Conservation (phyloP, 176 grass and related monocot species). For the Avena atlantica region DNA sequence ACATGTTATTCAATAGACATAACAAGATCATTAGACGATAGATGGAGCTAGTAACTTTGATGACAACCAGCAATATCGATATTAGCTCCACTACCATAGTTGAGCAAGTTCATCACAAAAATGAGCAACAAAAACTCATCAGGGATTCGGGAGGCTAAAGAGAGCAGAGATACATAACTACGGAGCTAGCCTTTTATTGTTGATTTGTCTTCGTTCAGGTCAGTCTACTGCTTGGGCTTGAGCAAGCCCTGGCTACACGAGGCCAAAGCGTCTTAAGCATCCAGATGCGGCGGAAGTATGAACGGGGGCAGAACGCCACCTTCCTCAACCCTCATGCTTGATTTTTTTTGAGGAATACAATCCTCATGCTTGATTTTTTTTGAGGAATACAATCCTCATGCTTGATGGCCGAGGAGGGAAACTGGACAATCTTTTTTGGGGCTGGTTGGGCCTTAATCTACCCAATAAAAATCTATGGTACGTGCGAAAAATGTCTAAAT, state of each 20-base stretch:
- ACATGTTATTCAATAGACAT: not conserved
- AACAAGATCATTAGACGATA: not conserved
- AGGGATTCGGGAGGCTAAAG: not conserved
- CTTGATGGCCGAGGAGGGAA: not conserved
- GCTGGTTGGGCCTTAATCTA: too few species aligned
- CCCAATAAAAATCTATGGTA: too few species aligned
- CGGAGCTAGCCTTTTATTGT: not conserved
- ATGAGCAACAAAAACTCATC: not conserved
- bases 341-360: too few species aligned
- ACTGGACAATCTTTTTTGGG: too few species aligned
- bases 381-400: too few species aligned
- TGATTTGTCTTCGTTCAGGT: slow-evolving; percentile 2
- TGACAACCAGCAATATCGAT: slow-evolving; percentile 1
- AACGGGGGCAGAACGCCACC: slow-evolving; percentile 56
- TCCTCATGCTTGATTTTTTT: not conserved
- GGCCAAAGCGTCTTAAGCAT: slow-evolving; percentile 61
- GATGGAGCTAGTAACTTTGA: not conserved
- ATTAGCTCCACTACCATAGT: not conserved
- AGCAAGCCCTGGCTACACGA: slow-evolving; percentile 59
- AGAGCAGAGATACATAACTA: not conserved
- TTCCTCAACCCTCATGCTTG: not conserved
- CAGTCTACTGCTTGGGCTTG: slow-evolving; percentile 47
- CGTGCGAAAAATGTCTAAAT: too few species aligned
- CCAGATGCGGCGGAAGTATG: slow-evolving; percentile 59
- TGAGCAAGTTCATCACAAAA: slow-evolving; percentile 1